Evolutionary conservation across 768 basidiomycete genomes (phyloP).

Genomic region (Bullera alba): DNA sequence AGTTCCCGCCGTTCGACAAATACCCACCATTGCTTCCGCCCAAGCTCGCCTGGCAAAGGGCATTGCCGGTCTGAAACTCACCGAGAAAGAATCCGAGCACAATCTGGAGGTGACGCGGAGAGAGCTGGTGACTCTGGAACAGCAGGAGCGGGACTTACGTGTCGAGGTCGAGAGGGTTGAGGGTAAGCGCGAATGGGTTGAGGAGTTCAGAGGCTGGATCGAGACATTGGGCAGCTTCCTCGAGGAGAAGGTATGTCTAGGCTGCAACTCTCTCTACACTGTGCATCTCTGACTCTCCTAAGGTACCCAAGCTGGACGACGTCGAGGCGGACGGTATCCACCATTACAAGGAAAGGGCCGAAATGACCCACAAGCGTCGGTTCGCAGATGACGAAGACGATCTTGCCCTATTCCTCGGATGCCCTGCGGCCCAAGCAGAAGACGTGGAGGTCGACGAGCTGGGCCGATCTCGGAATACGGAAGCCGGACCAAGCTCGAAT

Average conservation of each 20-base stretch:
- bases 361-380: slow-evolving; percentile 64
- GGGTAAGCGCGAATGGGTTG: slow-evolving; percentile 48
- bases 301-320: slow-evolving; percentile 47
- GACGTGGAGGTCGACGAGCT: slow-evolving; percentile 59
- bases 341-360: slow-evolving; percentile 64
- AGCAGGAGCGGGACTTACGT: slow-evolving; percentile 47
- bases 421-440: slow-evolving; percentile 37
- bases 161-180: slow-evolving; percentile 46
- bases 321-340: slow-evolving; percentile 53
- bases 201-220: slow-evolving; percentile 47
- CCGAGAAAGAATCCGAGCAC: slow-evolving; percentile 32
- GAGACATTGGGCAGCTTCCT: slow-evolving; percentile 49
- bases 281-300: slow-evolving; percentile 9
- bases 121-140: slow-evolving; percentile 43
- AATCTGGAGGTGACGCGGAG: slow-evolving; percentile 34
- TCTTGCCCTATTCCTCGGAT: slow-evolving; percentile 62
- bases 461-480: slow-evolving; percentile 50
- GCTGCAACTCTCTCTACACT: background rate
- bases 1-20: slow-evolving; percentile 46
- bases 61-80: slow-evolving; percentile 30
- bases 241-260: slow-evolving; percentile 48
- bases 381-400: slow-evolving; percentile 74
- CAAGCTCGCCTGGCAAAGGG: slow-evolving; percentile 44
- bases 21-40: slow-evolving; percentile 45
- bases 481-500: slow-evolving; percentile 49